Conservation (phyloP, 1,284 basidiomycete species). For the Sparassis latifolia region DNA sequence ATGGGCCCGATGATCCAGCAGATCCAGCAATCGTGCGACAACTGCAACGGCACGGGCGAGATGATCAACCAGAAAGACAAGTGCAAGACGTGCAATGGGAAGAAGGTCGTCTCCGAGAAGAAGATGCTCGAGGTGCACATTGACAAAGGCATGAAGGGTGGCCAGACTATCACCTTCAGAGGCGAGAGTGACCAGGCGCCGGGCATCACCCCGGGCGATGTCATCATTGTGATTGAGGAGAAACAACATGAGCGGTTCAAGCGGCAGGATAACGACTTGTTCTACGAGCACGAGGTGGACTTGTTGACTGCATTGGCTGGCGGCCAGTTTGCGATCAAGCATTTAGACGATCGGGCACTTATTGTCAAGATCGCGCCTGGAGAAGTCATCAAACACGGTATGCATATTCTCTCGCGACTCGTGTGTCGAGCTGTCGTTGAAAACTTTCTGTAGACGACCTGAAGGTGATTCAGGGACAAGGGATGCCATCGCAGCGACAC, state of each 20-base stretch:
- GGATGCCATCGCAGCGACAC: conserved; percentile 98
- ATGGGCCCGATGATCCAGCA: conserved; percentile 99
- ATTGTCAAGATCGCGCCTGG: conserved; percentile 84
- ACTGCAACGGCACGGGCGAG: conserved; percentile 90
- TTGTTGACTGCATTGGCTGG: conserved; percentile 92
- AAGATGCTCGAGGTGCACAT: conserved; percentile 99
- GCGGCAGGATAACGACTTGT: conserved; percentile 86
- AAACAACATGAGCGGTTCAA: conserved; percentile 76
- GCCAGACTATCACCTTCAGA: conserved; percentile 91
- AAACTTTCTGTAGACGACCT: conserved; percentile 55
- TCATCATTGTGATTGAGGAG: conserved; percentile 97
- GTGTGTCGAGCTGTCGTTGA: conserved; percentile 34
- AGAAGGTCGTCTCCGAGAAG: conserved; percentile 93
- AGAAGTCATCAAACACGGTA: conserved; percentile 92
- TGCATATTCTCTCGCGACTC: conserved; percentile 16
- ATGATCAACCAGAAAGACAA: conserved; percentile 92
- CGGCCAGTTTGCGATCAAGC: conserved; percentile 86
- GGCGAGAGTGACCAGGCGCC: conserved; percentile 98
- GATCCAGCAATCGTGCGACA: conserved; percentile 92
- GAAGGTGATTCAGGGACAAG: conserved; percentile 91
- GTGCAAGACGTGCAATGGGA: conserved; percentile 92
- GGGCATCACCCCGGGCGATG: conserved; percentile 87
- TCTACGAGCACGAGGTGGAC: conserved; percentile 86
- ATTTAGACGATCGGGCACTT: conserved; percentile 90
- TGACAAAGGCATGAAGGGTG: conserved; percentile 99